Conservation (phyloP, 164 flowering plant genomes). For the Berberis thunbergii region DNA sequence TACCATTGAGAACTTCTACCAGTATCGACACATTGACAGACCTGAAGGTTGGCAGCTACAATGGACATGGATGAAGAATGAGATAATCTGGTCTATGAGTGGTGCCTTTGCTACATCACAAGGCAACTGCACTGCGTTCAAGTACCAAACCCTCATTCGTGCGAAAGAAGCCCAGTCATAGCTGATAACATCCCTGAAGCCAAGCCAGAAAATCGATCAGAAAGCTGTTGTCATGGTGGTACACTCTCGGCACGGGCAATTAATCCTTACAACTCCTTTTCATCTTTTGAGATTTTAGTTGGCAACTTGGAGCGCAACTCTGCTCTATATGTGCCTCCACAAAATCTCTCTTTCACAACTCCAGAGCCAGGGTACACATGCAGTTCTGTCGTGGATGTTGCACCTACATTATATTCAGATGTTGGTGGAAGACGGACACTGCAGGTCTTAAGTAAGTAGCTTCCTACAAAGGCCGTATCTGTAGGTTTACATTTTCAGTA, state of each 20-base stretch:
- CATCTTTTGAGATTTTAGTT: conserved; percentile 42
- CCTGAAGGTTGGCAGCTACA: conserved; percentile 53
- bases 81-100: conserved; percentile 44
- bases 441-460: conserved; percentile 48
- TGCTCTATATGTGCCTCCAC: conserved; percentile 21
- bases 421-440: conserved; percentile 34
- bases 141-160: conserved; percentile 35
- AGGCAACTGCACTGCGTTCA: conserved; percentile 47
- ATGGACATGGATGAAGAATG: conserved; percentile 45
- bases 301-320: conserved; percentile 25
- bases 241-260: conserved; percentile 35
- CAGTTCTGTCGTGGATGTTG: conserved; percentile 21
- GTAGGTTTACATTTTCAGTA: background rate
- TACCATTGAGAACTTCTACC: conserved; percentile 48
- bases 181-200: conserved; percentile 37
- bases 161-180: conserved; percentile 35
- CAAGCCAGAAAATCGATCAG: conserved; percentile 24
- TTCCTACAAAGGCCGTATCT: background rate
- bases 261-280: conserved; percentile 28
- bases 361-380: conserved; percentile 66
- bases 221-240: conserved; percentile 45
- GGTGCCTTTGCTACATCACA: conserved; percentile 50
- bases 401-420: conserved; percentile 34
- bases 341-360: conserved; percentile 38
- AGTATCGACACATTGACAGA: conserved; percentile 45